Evolutionary conservation across 2,329 filamentous ascomycete genomes (phyloP), one percentile per base, ranked within the genome.

Genomic region (Aspergillus fumigatiaffinis): DNA sequence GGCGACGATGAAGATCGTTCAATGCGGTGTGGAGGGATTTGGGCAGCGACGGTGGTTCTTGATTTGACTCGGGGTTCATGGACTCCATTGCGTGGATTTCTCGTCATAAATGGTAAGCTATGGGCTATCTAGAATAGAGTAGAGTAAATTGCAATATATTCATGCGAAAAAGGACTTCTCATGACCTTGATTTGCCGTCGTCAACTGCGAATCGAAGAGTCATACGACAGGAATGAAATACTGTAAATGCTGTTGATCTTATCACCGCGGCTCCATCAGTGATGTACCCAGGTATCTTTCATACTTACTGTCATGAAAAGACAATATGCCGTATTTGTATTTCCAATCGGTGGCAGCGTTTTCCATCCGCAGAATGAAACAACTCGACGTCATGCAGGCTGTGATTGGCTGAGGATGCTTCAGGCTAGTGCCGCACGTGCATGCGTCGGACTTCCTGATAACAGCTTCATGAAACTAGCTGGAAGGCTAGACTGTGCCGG

Each of bases 11-110:
- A 23, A 76, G 65, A 51, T 72, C 68, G 14, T 62, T 52, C 46
- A 76, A 56, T 42, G 71, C 71, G 35, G 64, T 52, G 57, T 72
- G 70, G 17, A 76, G 68, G 46, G 68, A 63, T 38, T 61, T 59
- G 14, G 68, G 61, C 44, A 74, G 59, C 23, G 57, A 51, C 4
- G 53, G 54, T 50, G 53, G 28, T n/a, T 52, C 52, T 42, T 51
- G 54, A 29, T 51, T 44, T 32, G 53, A 44, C 55, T 57, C 41
- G 21, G 29, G 32, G 29, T 52, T 42, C 17, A 20, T 52, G 5
- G 50, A 42, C 50, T 52, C 50, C 50, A 52, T 54, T 14, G 23
- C 44, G 32, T 38, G 32, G 6, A 17, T 38, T 17, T 38, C 7
- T 7, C 14, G 14, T 4, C 14, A 38, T 38, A 6, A 38, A 38